phyloP scores from a whole-genome alignment of 345 rosid genomes.

The Garcia nutans region DNA sequence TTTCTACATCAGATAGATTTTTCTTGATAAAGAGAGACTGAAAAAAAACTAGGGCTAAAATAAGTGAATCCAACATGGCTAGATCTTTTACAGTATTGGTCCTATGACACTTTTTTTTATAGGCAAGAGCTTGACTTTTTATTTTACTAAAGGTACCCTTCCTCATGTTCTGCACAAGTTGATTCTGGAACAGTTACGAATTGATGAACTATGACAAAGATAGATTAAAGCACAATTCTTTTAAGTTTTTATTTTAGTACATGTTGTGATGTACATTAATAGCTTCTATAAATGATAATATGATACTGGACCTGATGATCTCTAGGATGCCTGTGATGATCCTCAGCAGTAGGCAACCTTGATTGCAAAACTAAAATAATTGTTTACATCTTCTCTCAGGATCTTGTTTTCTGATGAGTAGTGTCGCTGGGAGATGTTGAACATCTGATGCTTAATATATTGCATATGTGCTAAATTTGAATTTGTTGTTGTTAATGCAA shows the following conservation, averaged over 20 bases:
- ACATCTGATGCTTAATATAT: neutral
- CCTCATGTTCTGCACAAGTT: neutral
- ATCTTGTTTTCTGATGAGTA: neutral
- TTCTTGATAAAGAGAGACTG: neutral
- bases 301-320: constrained; percentile 1
- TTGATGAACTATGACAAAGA: neutral
- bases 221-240: neutral
- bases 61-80: neutral
- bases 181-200: neutral
- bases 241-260: too few species aligned
- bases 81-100: neutral
- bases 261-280: neutral
- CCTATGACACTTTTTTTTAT: neutral
- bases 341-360: neutral
- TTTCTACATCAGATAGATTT: neutral
- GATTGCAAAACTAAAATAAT: neutral
- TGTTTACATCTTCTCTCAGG: neutral
- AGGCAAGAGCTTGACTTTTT: neutral
- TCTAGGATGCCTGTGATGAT: neutral
- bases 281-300: neutral
- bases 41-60: neutral
- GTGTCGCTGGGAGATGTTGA: neutral
- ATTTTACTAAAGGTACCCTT: neutral
- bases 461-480: neutral
- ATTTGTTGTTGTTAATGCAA: neutral